A percentile compares a stretch with the other conserved stretches of the same genome.
These are phyloP conservation scores for Pseudognaphalium luteoalbum DNA, from an alignment of 129 eudicot species.

Conservation along the genomic window DNA sequence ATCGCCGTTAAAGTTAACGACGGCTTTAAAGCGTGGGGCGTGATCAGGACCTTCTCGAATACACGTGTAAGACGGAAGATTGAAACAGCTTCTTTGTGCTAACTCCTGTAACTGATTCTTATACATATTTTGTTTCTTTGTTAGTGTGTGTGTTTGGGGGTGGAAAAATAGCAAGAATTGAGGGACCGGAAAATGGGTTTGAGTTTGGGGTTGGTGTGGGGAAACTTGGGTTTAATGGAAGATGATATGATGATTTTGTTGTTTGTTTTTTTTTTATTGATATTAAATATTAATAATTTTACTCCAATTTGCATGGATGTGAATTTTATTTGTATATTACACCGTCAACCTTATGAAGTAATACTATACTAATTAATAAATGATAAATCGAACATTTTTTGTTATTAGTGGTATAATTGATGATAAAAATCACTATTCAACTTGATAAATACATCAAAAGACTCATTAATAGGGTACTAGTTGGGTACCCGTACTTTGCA, in stretches of 20 bases:
- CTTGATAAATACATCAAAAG: too few relatives aligned
- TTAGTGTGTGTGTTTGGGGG: background rate
- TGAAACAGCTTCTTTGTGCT: constrained; percentile 92
- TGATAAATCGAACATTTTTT: too few relatives aligned
- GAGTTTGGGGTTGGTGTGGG: constrained; percentile 17
- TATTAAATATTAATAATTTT: background rate
- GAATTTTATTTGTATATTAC: constrained; percentile 17
- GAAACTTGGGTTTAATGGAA: constrained; percentile 22
- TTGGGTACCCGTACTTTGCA: too few relatives aligned
- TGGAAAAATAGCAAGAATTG: background rate
- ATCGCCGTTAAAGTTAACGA: constrained; percentile 71
- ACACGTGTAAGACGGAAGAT: constrained; percentile 71
- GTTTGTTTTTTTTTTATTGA: background rate
- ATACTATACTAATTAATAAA: too few relatives aligned
- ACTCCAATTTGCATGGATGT: constrained; percentile 32
- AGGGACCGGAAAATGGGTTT: constrained; percentile 16
- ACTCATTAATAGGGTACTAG: too few relatives aligned
- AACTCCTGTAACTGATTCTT: constrained; percentile 92
- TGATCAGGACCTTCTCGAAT: constrained; percentile 87
- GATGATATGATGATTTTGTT: background rate
- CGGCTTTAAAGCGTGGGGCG: constrained; percentile 79
- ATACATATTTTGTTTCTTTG: constrained; percentile 38
- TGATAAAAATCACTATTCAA: too few relatives aligned
- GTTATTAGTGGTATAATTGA: too few relatives aligned
- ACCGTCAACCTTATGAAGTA: background rate